phyloP scores from a whole-genome alignment of 345 rosid genomes.

The Aethionema arabicum region DNA sequence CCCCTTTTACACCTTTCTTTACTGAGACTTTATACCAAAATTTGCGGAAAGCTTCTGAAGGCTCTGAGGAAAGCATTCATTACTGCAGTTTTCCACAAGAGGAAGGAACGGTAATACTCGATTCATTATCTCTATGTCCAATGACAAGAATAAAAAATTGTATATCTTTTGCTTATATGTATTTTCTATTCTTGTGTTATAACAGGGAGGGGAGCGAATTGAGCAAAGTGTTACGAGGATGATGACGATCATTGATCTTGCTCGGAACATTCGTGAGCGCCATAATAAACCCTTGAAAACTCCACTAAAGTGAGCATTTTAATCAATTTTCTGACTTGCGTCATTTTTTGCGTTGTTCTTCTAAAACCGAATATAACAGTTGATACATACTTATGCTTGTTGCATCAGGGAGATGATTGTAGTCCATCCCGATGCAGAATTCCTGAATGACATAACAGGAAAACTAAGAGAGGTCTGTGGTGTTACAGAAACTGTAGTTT shows the following conservation, averaged over 20 bases:
- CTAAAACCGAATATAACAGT: background rate
- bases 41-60: slow-evolving; percentile 69
- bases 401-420: slow-evolving; percentile 80
- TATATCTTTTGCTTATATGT: background rate
- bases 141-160: background rate
- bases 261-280: slow-evolving; percentile 93
- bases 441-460: slow-evolving; percentile 92
- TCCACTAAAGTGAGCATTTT: slow-evolving; percentile 67
- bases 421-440: slow-evolving; percentile 86
- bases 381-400: slow-evolving; percentile 3
- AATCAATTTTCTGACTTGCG: slow-evolving; percentile 9
- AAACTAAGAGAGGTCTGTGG: slow-evolving; percentile 76
- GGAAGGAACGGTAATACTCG: slow-evolving; percentile 70
- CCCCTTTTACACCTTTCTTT: slow-evolving; percentile 98
- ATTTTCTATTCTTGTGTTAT: slow-evolving; percentile 11
- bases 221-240: slow-evolving; percentile 92
- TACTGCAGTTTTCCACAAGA: slow-evolving; percentile 76
- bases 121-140: slow-evolving; percentile 14
- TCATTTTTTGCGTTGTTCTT: slow-evolving; percentile 7
- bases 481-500: slow-evolving; percentile 5
- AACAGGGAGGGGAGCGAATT: slow-evolving; percentile 78
- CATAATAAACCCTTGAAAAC: slow-evolving; percentile 90
- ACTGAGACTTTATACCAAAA: slow-evolving; percentile 93
- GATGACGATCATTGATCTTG: slow-evolving; percentile 95
- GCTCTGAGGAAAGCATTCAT: slow-evolving; percentile 86